Base-by-base conservation (phyloP, 2,329 filamentous ascomycete species). In the Clarireedia hainanense region DNA sequence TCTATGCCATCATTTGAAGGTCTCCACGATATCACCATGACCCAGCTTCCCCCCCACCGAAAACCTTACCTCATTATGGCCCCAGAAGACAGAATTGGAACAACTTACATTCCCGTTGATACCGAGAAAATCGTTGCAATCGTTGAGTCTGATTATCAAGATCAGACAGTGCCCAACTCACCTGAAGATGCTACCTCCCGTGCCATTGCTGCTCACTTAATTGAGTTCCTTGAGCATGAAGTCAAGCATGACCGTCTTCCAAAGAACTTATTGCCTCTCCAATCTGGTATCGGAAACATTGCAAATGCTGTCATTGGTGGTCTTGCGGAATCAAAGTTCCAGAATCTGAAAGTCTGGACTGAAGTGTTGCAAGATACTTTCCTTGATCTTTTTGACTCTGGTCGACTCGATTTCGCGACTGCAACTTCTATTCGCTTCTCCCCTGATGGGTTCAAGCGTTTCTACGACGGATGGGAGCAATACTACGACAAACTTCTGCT, bases 281-380 rank as follows among this genome's bases (percentile, higher is more conserved):
- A 95, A 72, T 91, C 87, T 10, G 90, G 90, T 46, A 95, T 95
- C 63, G 90, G 91, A 61, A 95, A 95, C 75, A 95, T 95, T 63
- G 90, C 90, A 72, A 95, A 95, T 71, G 90, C 90, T 39, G 91
- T 95, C 60, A 84, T 95, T 58, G 89, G 90, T 58, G 91, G 90
- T 14, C 81, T 95, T 55, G 81, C 84, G 61, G 81, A 86, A 58
- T 88, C 88, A 62, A 86, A 91, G 71, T 95, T 95, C 78, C 81
- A 83, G 69, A 88, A 95, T 75, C 80, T 96, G 57, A 91, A 88
- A 70, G 91, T 95, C 40, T 95, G 90, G 91, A 95, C 91, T 24
- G 90, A 95, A 73, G 63, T 62, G 55, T 47, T 95, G 56, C 90
- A 95, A 75, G 90, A 95, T 70, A 91, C 88, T 23, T 95, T 95